Conservation (phyloP, 768 basidiomycete species). For the Podaxis mareebaensis region DNA sequence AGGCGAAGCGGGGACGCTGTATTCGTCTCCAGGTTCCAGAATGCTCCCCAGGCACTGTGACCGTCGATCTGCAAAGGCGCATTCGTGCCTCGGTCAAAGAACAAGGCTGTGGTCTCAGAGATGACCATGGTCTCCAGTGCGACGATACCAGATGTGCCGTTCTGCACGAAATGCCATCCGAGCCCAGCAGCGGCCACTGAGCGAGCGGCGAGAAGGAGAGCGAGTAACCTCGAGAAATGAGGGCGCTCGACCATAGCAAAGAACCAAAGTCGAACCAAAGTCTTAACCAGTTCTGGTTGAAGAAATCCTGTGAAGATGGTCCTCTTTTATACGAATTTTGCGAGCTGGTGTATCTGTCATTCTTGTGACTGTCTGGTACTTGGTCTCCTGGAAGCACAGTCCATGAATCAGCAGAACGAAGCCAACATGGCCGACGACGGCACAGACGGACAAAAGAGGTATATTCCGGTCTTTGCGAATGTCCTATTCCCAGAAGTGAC, state of each 20-base stretch:
- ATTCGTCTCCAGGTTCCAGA: constrained; percentile 44
- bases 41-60: constrained; percentile 46
- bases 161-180: constrained; percentile 30
- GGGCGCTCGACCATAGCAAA: neutral
- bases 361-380: too few relatives aligned
- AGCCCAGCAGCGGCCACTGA: constrained; percentile 14
- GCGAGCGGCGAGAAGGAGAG: neutral
- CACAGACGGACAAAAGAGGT: too few relatives aligned
- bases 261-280: neutral
- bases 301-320: neutral
- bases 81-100: constrained; percentile 31
- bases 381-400: too few relatives aligned
- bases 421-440: too few relatives aligned
- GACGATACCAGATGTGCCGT: constrained; percentile 28
- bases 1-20: constrained; percentile 34
- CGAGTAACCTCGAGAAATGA: neutral
- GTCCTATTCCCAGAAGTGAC: too few relatives aligned
- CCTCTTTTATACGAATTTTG: neutral
- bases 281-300: neutral
- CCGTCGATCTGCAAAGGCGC: constrained; percentile 42
- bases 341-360: too few relatives aligned
- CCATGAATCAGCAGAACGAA: too few relatives aligned
- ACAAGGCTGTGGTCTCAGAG: constrained; percentile 28
- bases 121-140: constrained; percentile 32
- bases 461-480: too few relatives aligned